These are phyloP conservation scores for Lodderomyces theae DNA, from an alignment of 1,139 yeast genomes.

Conservation along the genomic window DNA sequence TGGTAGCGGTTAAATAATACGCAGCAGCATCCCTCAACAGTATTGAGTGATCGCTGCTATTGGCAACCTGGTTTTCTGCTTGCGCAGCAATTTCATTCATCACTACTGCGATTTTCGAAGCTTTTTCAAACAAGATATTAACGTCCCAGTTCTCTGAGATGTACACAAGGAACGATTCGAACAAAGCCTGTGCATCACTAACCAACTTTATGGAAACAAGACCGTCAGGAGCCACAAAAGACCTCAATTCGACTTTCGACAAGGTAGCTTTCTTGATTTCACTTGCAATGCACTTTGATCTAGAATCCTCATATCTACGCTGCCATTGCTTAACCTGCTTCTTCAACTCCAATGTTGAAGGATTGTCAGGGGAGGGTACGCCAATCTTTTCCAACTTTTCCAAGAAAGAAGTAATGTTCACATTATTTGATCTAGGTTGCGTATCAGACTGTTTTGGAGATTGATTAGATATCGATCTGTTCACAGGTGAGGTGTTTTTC, in stretches of 20 bases:
- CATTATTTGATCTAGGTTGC: not conserved
- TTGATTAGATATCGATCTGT: constrained; percentile 4
- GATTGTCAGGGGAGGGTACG: constrained; percentile 18
- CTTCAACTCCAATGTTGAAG: constrained; percentile 25
- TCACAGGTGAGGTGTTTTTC: constrained; percentile 19
- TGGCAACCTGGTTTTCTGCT: constrained; percentile 35
- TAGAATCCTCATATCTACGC: constrained; percentile 41
- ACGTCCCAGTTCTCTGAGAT: constrained; percentile 35
- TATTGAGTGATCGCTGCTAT: constrained; percentile 33
- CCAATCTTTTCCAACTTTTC: constrained; percentile 28
- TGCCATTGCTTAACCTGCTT: constrained; percentile 44
- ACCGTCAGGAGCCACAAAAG: constrained; percentile 40
- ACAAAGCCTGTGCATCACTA: constrained; percentile 44
- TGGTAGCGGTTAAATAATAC: constrained; percentile 72
- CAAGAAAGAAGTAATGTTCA: constrained; percentile 25
- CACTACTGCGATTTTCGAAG: constrained; percentile 50
- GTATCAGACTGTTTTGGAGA: constrained; percentile 2
- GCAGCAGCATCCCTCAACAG: constrained; percentile 68
- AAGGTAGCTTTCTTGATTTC: constrained; percentile 23
- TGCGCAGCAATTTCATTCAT: constrained; percentile 50
- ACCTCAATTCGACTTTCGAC: constrained; percentile 25
- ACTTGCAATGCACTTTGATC: constrained; percentile 28
- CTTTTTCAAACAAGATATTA: constrained; percentile 50
- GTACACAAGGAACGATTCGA: constrained; percentile 43
- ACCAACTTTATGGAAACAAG: constrained; percentile 44